Base-by-base conservation (phyloP, 768 basidiomycete genomes). In the Hericium coralloides region DNA sequence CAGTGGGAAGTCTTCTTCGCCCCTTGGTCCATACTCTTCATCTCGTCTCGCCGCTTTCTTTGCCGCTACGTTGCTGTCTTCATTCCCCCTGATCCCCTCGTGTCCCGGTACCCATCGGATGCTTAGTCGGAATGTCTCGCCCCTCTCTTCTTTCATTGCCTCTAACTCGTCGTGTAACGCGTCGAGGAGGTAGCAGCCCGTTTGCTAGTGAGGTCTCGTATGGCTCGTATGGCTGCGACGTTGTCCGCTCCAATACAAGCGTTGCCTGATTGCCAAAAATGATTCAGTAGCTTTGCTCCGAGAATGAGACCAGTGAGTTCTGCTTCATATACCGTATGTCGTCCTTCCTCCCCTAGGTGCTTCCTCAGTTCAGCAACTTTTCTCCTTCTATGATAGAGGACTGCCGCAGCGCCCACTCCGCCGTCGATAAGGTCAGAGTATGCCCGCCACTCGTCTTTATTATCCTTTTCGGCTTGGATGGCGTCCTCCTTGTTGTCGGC, bases 361-460 rank as follows among this genome's bases (percentile, higher is more conserved):
- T 36, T 51, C 12, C 26, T 20, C 1, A 51, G 50, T 0, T 20
- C 3, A 12, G 15, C 22, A 3, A 12, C 14, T 1, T 26, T 20
- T 12, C 4, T 37, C 3, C 15, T 4, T 10, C 18, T 36, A 5
- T 31, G 20, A 17, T 41, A 50, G 0, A 64, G 53, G 0, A 58
- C 52, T 8, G 63, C 60, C 0, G 67, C 65, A 9, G 63, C 67
- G 0, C 64, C 64, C 1, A 68, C 49, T 4, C 52, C 31, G 0
- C 50, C 47, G 2, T 65, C 38, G 17, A 55, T n/a, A 0, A 57
- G 56, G 38, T 67, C 64, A 1, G 63, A 49, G 55, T 59, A 67
- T 22, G 66, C 48, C 3, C 49, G 38, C 1, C 52, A 36, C 1
- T 51, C 36, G 0, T 59, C 51, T 0, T 9, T 38, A 6, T 12